Base-by-base conservation (phyloP, 1,284 basidiomycete species). In the Malassezia vespertilionis region DNA sequence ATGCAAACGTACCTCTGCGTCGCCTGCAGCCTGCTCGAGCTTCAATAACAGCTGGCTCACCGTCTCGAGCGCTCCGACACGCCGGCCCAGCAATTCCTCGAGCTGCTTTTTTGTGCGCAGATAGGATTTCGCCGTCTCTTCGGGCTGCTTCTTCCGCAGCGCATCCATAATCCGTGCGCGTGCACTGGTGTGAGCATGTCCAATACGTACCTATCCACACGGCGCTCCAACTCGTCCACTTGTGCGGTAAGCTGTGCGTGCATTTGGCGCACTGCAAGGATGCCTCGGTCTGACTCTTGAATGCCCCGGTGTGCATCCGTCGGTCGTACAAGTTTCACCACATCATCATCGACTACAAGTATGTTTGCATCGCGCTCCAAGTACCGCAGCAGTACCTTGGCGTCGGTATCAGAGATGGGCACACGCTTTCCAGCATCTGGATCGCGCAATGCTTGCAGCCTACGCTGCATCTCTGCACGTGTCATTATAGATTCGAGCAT, bases 11-110 rank as follows among this genome's bases (percentile, higher is more conserved):
- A 88, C 86, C 75, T 89, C 83, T 6, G 89, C 77, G 70, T 96
- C 85, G 4, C 82, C 82, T 34, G 83, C 84, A 17, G 90, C 86
- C 14, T 82, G 79, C 72, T 96, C 87, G 3, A 96, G 84, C 39
- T 80, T 79, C 41, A 86, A 73, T 15, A 93, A 72, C 0, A 89
- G 86, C 2, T 77, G 73, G 49, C 83, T 79, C 10, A 96, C 73
- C 32, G 81, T 86, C 42, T 82, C 79, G 1, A 85, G 73, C 0
- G 85, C 81, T 1, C 75, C 78, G 0, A 87, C 71, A 17, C 88
- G 82, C 65, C 86, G 84, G 21, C 73, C 73, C 21, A 90, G 74
- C 1, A 90, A 72, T 2, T 84, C 83, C 60, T 90, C 82, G 4
- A 90, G 74, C 41, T 80, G 79, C 65, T 87, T 91, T 58, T 81